phyloP scores from a whole-genome alignment of 2,329 filamentous ascomycete genomes.

The Aspergillus chevalieri region DNA sequence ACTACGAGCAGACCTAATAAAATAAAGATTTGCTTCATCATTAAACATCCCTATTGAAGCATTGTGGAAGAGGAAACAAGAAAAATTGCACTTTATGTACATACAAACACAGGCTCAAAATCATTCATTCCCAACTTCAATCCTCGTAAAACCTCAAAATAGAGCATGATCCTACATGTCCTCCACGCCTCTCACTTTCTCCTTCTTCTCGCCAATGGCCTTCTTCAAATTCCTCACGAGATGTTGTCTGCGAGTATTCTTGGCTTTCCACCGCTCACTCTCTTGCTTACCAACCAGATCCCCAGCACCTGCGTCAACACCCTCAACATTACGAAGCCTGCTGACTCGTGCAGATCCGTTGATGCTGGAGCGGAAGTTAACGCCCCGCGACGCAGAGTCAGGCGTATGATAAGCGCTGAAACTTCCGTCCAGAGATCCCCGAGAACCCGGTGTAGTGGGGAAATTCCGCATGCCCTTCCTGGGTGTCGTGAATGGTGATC shows the following conservation, averaged over 20 bases:
- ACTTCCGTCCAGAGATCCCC: conserved; percentile 26
- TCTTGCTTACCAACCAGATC: conserved; percentile 25
- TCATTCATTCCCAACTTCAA: background rate
- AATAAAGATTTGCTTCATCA: no score
- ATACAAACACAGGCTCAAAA: conserved; percentile 13
- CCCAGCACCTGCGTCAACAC: conserved; percentile 5
- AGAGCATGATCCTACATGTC: conserved; percentile 19
- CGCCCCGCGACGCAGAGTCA: conserved; percentile 28
- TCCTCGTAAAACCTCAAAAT: background rate
- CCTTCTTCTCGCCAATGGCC: conserved; percentile 29
- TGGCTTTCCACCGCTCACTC: conserved; percentile 29
- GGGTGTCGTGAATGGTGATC: conserved; percentile 33
- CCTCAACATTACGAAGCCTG: conserved; percentile 27
- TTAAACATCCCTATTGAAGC: no score
- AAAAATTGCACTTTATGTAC: conserved; percentile 33
- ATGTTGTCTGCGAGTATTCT: conserved; percentile 29
- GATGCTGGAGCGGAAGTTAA: conserved; percentile 30
- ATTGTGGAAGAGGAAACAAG: no score
- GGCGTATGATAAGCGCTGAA: conserved; percentile 36
- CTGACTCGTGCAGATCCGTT: conserved; percentile 29
- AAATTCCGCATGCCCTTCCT: conserved; percentile 26
- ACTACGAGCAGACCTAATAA: no score
- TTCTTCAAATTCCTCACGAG: conserved; percentile 31
- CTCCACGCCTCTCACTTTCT: conserved; percentile 28
- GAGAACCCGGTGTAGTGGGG: conserved; percentile 35